Percentiles rank a stretch among this genome's conserved stretches.
Conservation (phyloP, 2,329 filamentous ascomycete genomes). For the Aspergillus glaucus region DNA sequence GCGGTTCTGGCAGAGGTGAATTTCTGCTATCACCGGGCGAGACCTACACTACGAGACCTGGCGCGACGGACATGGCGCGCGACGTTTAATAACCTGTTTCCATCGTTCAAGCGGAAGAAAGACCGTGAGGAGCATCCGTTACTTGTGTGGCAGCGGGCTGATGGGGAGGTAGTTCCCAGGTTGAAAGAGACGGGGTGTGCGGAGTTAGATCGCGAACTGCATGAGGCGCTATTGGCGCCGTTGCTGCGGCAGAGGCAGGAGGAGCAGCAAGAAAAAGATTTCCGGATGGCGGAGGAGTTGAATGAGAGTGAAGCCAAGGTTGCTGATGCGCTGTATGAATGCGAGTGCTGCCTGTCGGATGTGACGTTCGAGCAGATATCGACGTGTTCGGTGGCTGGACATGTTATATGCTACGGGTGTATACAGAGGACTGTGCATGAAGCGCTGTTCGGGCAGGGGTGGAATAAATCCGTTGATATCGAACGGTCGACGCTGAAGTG, state of each 20-base stretch:
- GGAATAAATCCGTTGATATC: slow-evolving; percentile 71
- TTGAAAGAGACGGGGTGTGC: slow-evolving; percentile 37
- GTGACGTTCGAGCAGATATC: slow-evolving; percentile 44
- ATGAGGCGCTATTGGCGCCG: slow-evolving; percentile 32
- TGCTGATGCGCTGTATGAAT: slow-evolving; percentile 41
- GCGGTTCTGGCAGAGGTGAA: slow-evolving; percentile 45
- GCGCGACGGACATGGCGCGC: slow-evolving; percentile 41
- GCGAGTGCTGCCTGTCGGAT: slow-evolving; percentile 44
- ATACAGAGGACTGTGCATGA: slow-evolving; percentile 76
- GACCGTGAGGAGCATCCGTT: slow-evolving; percentile 35
- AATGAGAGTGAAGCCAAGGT: slow-evolving; percentile 39
- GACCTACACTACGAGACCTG: slow-evolving; percentile 38
- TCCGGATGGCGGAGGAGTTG: slow-evolving; percentile 34
- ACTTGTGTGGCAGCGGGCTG: slow-evolving; percentile 30
- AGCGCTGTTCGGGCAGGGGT: slow-evolving; percentile 87
- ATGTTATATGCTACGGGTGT: slow-evolving; percentile 60
- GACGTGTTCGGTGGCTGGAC: slow-evolving; percentile 36
- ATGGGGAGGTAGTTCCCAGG: slow-evolving; percentile 26
- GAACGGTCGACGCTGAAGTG: slow-evolving; percentile 71
- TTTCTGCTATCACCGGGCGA: slow-evolving; percentile 38
- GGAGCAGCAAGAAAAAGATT: slow-evolving; percentile 33
- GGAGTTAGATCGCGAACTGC: slow-evolving; percentile 40
- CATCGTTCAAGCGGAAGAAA: slow-evolving; percentile 37
- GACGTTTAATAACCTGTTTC: slow-evolving; percentile 37
- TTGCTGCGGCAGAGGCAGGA: slow-evolving; percentile 28